A percentile compares a stretch with the other conserved stretches of the same genome.
Evolutionary conservation across 1,284 basidiomycete species (phyloP).

Genomic region (Tylopilus orsonianus): DNA sequence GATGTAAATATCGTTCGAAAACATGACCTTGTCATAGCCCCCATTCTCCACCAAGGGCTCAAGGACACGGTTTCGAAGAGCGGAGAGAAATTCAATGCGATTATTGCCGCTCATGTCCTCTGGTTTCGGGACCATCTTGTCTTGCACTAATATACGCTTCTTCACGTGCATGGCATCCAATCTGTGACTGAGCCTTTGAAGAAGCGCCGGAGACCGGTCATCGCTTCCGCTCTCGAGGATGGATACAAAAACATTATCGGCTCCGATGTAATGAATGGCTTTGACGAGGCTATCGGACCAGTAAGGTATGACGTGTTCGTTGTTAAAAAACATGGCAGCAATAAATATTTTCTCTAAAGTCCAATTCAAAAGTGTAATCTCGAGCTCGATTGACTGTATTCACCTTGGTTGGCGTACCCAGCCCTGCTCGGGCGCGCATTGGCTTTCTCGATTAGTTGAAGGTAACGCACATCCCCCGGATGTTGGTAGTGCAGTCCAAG

Average conservation of each 20-base stretch:
- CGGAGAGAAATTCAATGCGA: slow-evolving; percentile 46
- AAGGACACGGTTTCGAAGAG: slow-evolving; percentile 45
- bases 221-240: slow-evolving; percentile 53
- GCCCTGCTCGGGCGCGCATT: slow-evolving; percentile 12
- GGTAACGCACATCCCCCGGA: slow-evolving; percentile 18
- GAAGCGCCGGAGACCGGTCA: slow-evolving; percentile 33
- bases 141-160: slow-evolving; percentile 17
- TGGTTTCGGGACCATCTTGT: slow-evolving; percentile 14
- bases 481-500: slow-evolving; percentile 9
- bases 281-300: slow-evolving; percentile 40
- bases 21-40: slow-evolving; percentile 46
- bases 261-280: slow-evolving; percentile 44
- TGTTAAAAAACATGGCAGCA: slow-evolving; percentile 43
- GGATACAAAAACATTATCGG: slow-evolving; percentile 53
- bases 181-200: slow-evolving; percentile 11
- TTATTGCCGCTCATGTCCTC: background rate
- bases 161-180: slow-evolving; percentile 17
- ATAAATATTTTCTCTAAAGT: slow-evolving; percentile 26
- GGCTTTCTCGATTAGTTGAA: slow-evolving; percentile 14
- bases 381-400: no score
- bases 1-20: slow-evolving; percentile 52
- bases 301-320: slow-evolving; percentile 39
- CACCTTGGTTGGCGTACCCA: slow-evolving; percentile 24
- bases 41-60: slow-evolving; percentile 41
- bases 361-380: background rate